A percentile compares a stretch with the other conserved stretches of the same genome.
Conservation (phyloP, 108 stramenopile species). For the Pelagomonas calceolata region DNA sequence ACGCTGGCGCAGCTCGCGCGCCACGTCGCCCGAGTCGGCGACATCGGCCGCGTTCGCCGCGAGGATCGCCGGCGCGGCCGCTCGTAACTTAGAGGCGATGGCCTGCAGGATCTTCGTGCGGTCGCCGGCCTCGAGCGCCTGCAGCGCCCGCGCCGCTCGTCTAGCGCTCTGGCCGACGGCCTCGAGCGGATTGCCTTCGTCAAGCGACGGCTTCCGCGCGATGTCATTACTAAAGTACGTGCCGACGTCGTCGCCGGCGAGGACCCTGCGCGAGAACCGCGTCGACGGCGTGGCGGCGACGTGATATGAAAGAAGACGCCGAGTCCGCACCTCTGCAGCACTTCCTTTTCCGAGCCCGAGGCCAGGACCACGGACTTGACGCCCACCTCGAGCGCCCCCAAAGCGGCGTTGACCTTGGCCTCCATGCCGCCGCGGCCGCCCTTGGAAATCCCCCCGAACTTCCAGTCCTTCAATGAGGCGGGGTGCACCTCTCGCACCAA, state of each 20-base stretch:
- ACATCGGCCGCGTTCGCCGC: slow-evolving; percentile 75
- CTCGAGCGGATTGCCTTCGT: slow-evolving; percentile 30
- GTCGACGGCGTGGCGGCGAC: too few species aligned
- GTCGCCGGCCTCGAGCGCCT: slow-evolving; percentile 51
- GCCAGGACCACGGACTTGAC: neutral
- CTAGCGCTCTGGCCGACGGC: slow-evolving; percentile 55
- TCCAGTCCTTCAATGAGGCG: neutral
- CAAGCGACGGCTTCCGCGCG: neutral
- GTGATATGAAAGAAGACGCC: too few species aligned
- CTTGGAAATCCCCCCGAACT: neutral
- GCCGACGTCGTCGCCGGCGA: neutral
- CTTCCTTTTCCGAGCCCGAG: neutral
- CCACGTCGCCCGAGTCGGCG: slow-evolving; percentile 61
- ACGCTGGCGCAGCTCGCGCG: slow-evolving; percentile 53
- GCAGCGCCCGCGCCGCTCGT: slow-evolving; percentile 64
- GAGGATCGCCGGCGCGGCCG: slow-evolving; percentile 52
- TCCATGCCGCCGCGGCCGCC: slow-evolving; percentile 71
- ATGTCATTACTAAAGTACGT: neutral
- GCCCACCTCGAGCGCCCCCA: slow-evolving; percentile 45
- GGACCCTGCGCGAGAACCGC: too few species aligned
- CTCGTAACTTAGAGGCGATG: slow-evolving; percentile 59
- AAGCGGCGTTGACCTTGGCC: slow-evolving; percentile 79
- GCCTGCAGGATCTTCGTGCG: slow-evolving; percentile 64
- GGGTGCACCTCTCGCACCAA: slow-evolving; percentile 21
- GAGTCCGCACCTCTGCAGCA: too few species aligned